phyloP scores from a whole-genome alignment of 2,329 filamentous ascomycete genomes.

The Penicillium sp. region DNA sequence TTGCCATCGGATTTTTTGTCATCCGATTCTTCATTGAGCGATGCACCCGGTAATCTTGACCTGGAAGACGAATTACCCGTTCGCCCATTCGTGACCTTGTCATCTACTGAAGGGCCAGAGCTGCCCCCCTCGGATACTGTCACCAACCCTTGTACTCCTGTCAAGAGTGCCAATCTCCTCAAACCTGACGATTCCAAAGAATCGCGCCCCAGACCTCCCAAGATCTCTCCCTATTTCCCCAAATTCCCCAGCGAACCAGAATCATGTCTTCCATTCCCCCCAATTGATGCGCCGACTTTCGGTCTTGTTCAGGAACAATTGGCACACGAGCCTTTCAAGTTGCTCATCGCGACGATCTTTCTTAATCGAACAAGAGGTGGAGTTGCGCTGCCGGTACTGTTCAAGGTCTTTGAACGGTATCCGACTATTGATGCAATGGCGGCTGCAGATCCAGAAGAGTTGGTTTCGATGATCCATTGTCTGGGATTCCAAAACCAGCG shows the following conservation, averaged over 20 bases:
- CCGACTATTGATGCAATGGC: slow-evolving; percentile 65
- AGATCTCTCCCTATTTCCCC: slow-evolving; percentile 46
- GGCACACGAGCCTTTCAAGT: slow-evolving; percentile 69
- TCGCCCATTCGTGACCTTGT: background rate
- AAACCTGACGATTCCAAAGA: slow-evolving; percentile 10
- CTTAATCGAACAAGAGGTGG: slow-evolving; percentile 76
- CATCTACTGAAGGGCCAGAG: background rate
- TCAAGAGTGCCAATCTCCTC: slow-evolving; percentile 4
- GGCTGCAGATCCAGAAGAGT: slow-evolving; percentile 53
- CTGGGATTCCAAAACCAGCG: slow-evolving; percentile 70
- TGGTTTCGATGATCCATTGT: slow-evolving; percentile 63
- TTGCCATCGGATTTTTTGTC: slow-evolving; percentile 23
- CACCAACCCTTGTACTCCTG: slow-evolving; percentile 1
- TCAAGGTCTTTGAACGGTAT: slow-evolving; percentile 64
- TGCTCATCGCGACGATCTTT: slow-evolving; percentile 79
- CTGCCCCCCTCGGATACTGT: background rate
- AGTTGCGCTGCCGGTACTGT: slow-evolving; percentile 72
- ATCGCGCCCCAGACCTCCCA: slow-evolving; percentile 25
- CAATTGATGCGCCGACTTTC: slow-evolving; percentile 61
- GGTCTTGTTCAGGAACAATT: slow-evolving; percentile 83
- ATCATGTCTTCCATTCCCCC: slow-evolving; percentile 61
- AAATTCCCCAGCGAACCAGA: slow-evolving; percentile 30
- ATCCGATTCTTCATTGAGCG: slow-evolving; percentile 37
- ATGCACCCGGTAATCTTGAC: slow-evolving; percentile 32
- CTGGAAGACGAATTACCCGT: slow-evolving; percentile 4